A percentile compares a stretch with the other conserved stretches of the same genome.
Conservation (phyloP, 768 basidiomycete genomes). For the Calocybe gangraenosa region DNA sequence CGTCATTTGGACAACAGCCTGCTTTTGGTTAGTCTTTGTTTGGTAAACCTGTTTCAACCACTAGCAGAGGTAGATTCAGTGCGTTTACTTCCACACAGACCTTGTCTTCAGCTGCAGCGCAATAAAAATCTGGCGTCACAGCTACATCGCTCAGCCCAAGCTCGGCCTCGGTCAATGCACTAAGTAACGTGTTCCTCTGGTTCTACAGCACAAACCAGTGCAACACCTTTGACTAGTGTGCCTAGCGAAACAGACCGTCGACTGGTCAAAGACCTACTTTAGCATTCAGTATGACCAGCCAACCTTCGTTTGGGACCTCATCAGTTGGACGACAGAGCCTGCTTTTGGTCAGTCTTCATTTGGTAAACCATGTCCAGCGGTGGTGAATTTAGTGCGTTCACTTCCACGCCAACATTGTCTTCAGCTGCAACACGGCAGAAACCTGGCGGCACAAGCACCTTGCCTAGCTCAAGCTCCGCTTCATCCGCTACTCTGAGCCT, state of each 20-base stretch:
- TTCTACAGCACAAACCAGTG: not conserved
- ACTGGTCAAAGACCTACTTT: slow-evolving; percentile 17
- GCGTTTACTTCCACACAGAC: slow-evolving; percentile 18
- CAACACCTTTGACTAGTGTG: slow-evolving; percentile 9
- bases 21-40: slow-evolving; percentile 36
- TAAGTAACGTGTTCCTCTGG: not conserved
- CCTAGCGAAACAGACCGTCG: slow-evolving; percentile 2
- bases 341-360: too few relatives aligned
- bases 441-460: too few relatives aligned
- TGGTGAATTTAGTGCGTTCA: not conserved
- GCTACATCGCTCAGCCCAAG: not conserved
- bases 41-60: slow-evolving; percentile 25
- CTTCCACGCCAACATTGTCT: not conserved
- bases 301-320: slow-evolving; percentile 11
- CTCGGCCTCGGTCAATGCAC: not conserved
- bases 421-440: not conserved
- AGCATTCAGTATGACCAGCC: not conserved
- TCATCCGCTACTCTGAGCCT: too few relatives aligned
- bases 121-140: not conserved
- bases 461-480: too few relatives aligned
- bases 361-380: too few relatives aligned
- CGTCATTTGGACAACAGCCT: not conserved
- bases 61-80: slow-evolving; percentile 30
- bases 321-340: too few relatives aligned
- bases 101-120: slow-evolving; percentile 7